Base-by-base conservation (phyloP, 129 eudicot genomes). In the Solidago caesia region DNA sequence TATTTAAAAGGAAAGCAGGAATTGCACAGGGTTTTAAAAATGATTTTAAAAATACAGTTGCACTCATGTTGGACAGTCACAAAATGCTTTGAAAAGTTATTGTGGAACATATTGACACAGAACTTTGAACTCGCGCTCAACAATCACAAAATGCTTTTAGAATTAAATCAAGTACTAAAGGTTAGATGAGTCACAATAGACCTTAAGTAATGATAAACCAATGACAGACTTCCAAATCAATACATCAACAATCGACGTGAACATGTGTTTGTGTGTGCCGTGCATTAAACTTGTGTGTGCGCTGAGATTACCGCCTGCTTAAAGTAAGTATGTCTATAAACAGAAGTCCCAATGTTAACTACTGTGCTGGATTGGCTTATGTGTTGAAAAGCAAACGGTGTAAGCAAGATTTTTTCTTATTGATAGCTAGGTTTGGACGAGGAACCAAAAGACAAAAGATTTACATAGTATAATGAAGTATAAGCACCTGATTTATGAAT, bases 401-500 rank as follows among this genome's bases (percentile, higher is more conserved):
- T 25, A 56, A n/a, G 59, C 59, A 53, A 56, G 4, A 16, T 56
- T 8, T 56, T 56, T 56, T 8, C 61, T 56, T 6, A 56, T 56
- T 56, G 21, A 56, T 49, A 47, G 46, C 46, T 63, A 10, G 5
- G 44, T 68, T 9, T 12, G 59, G 11, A 48, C 26, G 33, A 53
- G 60, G 47, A 52, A 39, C 33, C 29, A 71, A 53, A 53, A 52
- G 39, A 53, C 29, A 8, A 52, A 56, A 51, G 2, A 70, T 33
- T 11, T 27, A 71, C 4, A 56, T 6, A 44, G 15, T 13, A 66
- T 25, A 44, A 14, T 56, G 11, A 55, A 56, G 51, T 21, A 21
- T 67, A 44, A 14, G 86, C 77, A 92, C 96, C 97, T 91, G 97
- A 89, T 81, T 91, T 89, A 71, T 91, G 90, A 67, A 87, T 81